These are phyloP conservation scores for Alectoria sarmentosa DNA, from an alignment of 495 filamentous ascomycete species.

Conservation along the genomic window DNA sequence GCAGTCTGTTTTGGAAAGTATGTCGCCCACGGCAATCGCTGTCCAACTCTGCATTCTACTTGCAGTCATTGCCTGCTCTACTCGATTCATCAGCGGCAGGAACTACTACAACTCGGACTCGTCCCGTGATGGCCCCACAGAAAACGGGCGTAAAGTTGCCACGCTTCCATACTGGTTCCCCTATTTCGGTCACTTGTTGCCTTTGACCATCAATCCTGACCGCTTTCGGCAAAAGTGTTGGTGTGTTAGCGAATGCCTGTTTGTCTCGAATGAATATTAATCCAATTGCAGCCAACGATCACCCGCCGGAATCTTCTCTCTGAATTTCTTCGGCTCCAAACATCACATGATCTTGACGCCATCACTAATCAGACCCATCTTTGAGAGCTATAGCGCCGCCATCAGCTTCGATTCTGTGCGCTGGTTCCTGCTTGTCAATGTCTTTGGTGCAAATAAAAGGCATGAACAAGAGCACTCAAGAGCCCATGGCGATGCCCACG, in stretches of 20 bases:
- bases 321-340: slow-evolving; percentile 43
- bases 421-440: slow-evolving; percentile 39
- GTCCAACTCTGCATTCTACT: slow-evolving; percentile 5
- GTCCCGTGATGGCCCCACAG: neutral
- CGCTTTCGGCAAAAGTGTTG: slow-evolving; percentile 35
- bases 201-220: slow-evolving; percentile 41
- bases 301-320: slow-evolving; percentile 43
- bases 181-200: slow-evolving; percentile 46
- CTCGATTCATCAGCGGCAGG: slow-evolving; percentile 12
- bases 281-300: slow-evolving; percentile 27
- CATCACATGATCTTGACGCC: slow-evolving; percentile 48
- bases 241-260: slow-evolving; percentile 29
- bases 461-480: slow-evolving; percentile 18
- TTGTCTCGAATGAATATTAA: neutral
- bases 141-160: slow-evolving; percentile 33
- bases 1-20: neutral
- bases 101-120: neutral
- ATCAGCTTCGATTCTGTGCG: slow-evolving; percentile 27
- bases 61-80: slow-evolving; percentile 8
- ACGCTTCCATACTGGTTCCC: slow-evolving; percentile 54
- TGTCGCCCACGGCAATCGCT: neutral
- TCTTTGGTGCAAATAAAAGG: slow-evolving; percentile 45
- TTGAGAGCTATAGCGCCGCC: slow-evolving; percentile 19
- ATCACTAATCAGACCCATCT: slow-evolving; percentile 39
- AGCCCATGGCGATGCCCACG: neutral